Base-by-base conservation (phyloP, 1,284 basidiomycete genomes). In the Heliocybe sulcata region DNA sequence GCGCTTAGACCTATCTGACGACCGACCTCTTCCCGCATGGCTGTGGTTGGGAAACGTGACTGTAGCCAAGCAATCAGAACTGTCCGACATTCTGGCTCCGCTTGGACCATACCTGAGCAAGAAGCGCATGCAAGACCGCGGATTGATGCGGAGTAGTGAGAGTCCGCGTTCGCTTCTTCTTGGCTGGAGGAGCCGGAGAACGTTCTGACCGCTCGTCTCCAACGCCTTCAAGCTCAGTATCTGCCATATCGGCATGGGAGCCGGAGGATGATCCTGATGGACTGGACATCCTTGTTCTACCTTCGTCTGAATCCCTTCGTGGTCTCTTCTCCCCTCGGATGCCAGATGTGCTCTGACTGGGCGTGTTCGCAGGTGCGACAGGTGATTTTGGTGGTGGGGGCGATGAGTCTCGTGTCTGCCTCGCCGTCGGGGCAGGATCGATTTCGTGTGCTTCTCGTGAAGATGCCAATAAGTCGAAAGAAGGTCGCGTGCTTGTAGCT, bases 41-140 rank as follows among this genome's bases (percentile, higher is more conserved):
- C 83, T 2, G 90, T 92, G 2, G 88, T 88, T 2, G 90, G 90
- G 68, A 92, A 92, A 31, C 88, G 86, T 51, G 90, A 92, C 90
- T 92, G 56, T 35, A 49, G 57, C 50, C 19, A 26, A 54, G 50
- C 52, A 4, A 22, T 26, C 47, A 49, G 3, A 22, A 6, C 14
- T 3, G 47, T 3, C 22, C 27, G 20, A 6, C 6, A 6, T 42
- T n/a, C 16, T 6, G 38, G 4, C 19, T n/a, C 54, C 51, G 54
- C 1, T 31, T 31, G 29, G 12, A 31, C 61, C 64, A 61, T 69
- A 91, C 89, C 81, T 91, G 83, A 49, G 88, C 85, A 22, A 92
- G 77, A 47, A 92, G 76, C 8, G 85, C 84, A 63, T 91, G 89
- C 16, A 92, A 74, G 20, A 90, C 89, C 14, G 87, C 85, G 54